A percentile compares a stretch with the other conserved stretches of the same genome.
Evolutionary conservation across 345 rosid species (phyloP).

Genomic region (Aquilaria sinensis): DNA sequence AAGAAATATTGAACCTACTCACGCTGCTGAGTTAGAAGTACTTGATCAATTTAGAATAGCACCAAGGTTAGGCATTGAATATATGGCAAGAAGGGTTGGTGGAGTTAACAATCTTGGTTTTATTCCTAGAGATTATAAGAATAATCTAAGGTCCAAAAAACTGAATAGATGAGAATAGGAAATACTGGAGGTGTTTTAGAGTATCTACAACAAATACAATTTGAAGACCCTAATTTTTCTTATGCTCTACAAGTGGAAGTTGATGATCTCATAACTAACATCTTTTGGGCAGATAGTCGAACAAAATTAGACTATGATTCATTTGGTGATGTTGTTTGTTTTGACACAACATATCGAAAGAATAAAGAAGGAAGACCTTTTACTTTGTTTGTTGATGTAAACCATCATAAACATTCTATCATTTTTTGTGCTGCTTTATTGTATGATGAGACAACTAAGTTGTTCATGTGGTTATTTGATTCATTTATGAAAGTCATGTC

Average conservation of each 20-base stretch:
- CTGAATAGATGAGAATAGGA: background rate
- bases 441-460: constrained; percentile 2
- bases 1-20: background rate
- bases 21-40: background rate
- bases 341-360: background rate
- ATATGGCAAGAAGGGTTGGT: background rate
- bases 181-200: background rate
- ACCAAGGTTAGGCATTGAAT: background rate
- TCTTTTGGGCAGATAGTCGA: background rate
- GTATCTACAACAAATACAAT: background rate
- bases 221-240: background rate
- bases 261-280: background rate
- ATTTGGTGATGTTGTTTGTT: background rate
- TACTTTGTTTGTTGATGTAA: background rate
- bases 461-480: constrained; percentile 2
- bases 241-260: background rate
- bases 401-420: background rate
- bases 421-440: background rate
- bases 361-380: background rate
- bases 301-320: background rate
- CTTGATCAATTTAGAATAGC: background rate
- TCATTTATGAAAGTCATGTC: constrained; percentile 4
- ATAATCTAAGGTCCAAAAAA: background rate
- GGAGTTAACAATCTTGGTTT: constrained; percentile 3
- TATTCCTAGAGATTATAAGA: background rate